Conservation (phyloP, 805 yeast species). For the Wickerhamomyces alni region DNA sequence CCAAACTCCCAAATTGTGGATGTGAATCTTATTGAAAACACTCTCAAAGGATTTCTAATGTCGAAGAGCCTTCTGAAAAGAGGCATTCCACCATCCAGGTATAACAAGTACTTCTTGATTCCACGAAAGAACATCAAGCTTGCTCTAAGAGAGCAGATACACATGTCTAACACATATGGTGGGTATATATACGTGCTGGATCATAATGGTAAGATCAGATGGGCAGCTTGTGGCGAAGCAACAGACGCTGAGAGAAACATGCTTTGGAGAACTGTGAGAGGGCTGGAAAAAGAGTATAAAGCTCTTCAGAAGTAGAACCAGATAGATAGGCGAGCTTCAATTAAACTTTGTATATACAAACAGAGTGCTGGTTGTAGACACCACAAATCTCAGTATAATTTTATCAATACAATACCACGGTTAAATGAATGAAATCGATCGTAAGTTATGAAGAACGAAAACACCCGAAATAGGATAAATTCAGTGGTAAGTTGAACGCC, state of each 20-base stretch:
- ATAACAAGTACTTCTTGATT: constrained; percentile 54
- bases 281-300: constrained; percentile 44
- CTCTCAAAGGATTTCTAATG: constrained; percentile 54
- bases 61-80: constrained; percentile 40
- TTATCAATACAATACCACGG: too few species aligned
- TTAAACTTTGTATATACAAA: too few species aligned
- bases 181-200: constrained; percentile 85
- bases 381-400: too few species aligned
- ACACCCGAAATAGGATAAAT: too few species aligned
- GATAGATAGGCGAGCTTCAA: too few species aligned
- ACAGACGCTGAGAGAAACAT: constrained; percentile 55
- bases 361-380: too few species aligned
- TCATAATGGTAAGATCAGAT: constrained; percentile 64
- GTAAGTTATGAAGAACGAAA: too few species aligned
- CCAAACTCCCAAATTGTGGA: constrained; percentile 70
- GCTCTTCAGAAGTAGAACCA: constrained; percentile 7
- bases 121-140: constrained; percentile 54
- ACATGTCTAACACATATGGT: constrained; percentile 68
- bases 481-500: too few species aligned
- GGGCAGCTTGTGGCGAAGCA: constrained; percentile 89
- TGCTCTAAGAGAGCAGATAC: constrained; percentile 49
- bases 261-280: constrained; percentile 61
- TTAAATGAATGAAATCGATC: too few species aligned
- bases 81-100: constrained; percentile 41
- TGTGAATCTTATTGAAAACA: constrained; percentile 67